phyloP scores from a whole-genome alignment of 768 basidiomycete species.

The Lactifluus rugatus region DNA sequence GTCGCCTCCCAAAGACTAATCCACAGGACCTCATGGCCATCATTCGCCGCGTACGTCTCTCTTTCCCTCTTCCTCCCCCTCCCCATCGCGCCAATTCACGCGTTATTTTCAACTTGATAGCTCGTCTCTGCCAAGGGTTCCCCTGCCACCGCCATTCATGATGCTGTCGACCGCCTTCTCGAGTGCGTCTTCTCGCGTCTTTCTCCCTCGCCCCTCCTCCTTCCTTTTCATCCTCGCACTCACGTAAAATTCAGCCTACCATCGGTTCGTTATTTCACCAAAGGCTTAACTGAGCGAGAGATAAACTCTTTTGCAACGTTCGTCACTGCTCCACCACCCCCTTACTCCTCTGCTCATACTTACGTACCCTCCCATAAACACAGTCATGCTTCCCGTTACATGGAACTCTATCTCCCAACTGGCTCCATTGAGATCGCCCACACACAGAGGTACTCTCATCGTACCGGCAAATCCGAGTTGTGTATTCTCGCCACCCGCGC shows the following conservation, averaged over 20 bases:
- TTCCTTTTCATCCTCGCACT: constrained; percentile 12
- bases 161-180: constrained; percentile 71
- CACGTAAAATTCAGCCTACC: constrained; percentile 40
- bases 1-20: constrained; percentile 68
- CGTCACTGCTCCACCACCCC: constrained; percentile 30
- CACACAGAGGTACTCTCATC: constrained; percentile 79
- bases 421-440: constrained; percentile 84
- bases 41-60: constrained; percentile 61
- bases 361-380: constrained; percentile 20
- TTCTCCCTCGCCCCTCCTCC: constrained; percentile 20
- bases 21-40: constrained; percentile 56
- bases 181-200: constrained; percentile 40
- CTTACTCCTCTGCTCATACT: constrained; percentile 17
- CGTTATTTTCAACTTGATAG: constrained; percentile 29
- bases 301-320: constrained; percentile 90
- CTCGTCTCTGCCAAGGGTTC: constrained; percentile 48
- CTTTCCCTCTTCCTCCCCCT: constrained; percentile 4
- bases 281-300: constrained; percentile 69
- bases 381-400: constrained; percentile 83
- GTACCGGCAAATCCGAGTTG: constrained; percentile 80
- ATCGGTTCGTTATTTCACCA: constrained; percentile 69
- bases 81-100: constrained; percentile 17
- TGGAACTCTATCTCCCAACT: constrained; percentile 75
- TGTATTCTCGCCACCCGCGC: constrained; percentile 77
- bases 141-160: constrained; percentile 49